Percentiles rank a stretch among this genome's conserved stretches.
Evolutionary conservation across 2,329 filamentous ascomycete genomes (phyloP).

Genomic region (Sphaerostilbella broomeana): DNA sequence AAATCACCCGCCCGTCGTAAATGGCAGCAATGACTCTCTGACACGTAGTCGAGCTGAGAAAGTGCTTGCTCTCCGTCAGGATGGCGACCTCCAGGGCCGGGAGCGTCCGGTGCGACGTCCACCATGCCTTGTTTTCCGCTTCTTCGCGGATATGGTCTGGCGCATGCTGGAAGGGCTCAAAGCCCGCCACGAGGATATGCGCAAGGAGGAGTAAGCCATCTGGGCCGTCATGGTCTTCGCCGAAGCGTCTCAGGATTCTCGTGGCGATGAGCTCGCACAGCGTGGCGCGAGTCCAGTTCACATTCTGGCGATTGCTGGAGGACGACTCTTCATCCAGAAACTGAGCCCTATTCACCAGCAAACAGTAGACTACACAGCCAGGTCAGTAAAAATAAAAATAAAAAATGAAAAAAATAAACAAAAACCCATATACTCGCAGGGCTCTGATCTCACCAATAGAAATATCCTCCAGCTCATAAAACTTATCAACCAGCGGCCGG

Average conservation of each 20-base stretch:
- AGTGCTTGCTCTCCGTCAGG: slow-evolving; percentile 71
- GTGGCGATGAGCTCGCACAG: slow-evolving; percentile 76
- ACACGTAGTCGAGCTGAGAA: slow-evolving; percentile 69
- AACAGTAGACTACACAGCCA: slow-evolving; percentile 60
- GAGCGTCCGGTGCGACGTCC: slow-evolving; percentile 52
- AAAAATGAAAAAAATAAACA: not conserved
- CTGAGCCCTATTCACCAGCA: slow-evolving; percentile 74
- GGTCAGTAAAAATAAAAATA: not conserved
- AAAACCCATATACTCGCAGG: no score
- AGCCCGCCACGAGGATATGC: slow-evolving; percentile 74
- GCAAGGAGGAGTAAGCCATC: slow-evolving; percentile 66
- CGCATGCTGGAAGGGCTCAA: slow-evolving; percentile 80
- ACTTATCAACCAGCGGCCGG: slow-evolving; percentile 73
- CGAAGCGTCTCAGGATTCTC: slow-evolving; percentile 69
- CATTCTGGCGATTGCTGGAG: slow-evolving; percentile 71
- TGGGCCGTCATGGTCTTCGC: slow-evolving; percentile 67
- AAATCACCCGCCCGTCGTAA: slow-evolving; percentile 72
- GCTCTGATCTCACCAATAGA: slow-evolving; percentile 60
- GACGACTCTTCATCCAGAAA: slow-evolving; percentile 73
- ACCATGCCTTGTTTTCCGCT: slow-evolving; percentile 43
- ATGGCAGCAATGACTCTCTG: slow-evolving; percentile 79
- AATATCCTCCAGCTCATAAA: slow-evolving; percentile 72
- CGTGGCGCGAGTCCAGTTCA: slow-evolving; percentile 69
- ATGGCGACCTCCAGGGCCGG: slow-evolving; percentile 80
- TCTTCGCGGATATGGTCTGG: slow-evolving; percentile 59